phyloP scores from a whole-genome alignment of 208 protist species.

The Acanthamoeba royreba region DNA sequence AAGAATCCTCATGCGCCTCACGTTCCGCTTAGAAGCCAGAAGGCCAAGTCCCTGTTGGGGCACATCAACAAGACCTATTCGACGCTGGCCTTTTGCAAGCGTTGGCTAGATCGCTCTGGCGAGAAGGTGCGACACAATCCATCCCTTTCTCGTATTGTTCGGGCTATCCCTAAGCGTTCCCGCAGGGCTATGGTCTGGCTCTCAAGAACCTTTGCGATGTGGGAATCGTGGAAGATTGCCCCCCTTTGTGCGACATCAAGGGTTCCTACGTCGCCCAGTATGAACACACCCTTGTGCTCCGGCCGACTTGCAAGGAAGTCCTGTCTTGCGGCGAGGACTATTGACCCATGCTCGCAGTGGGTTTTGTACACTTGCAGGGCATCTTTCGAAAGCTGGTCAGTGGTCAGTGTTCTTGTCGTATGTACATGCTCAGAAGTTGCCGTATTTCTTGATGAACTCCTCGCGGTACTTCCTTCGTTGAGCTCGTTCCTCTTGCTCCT shows the following conservation, averaged over 20 bases:
- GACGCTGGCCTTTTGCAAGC: conserved; percentile 97
- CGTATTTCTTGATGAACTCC: conserved; percentile 2
- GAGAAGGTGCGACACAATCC: conserved; percentile 82
- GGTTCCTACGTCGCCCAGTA: conserved; percentile 97
- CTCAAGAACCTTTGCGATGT: conserved; percentile 80
- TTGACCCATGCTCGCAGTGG: too few species aligned
- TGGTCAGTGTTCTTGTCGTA: too few species aligned
- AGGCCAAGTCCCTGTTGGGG: conserved; percentile 68
- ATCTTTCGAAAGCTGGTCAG: too few species aligned
- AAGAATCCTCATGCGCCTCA: conserved; percentile 83
- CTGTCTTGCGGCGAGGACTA: conserved; percentile 95
- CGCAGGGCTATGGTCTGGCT: too few species aligned
- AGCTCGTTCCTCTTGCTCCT: not conserved
- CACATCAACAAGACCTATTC: conserved; percentile 84
- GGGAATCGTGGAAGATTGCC: conserved; percentile 83
- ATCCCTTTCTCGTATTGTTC: too few species aligned
- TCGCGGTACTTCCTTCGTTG: not conserved
- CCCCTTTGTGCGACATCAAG: conserved; percentile 95
- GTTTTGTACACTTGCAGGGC: too few species aligned
- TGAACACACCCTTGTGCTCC: conserved; percentile 95
- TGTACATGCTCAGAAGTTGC: too few species aligned
- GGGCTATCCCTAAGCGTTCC: not conserved
- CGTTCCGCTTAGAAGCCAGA: conserved; percentile 53
- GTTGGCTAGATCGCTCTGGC: conserved; percentile 95
- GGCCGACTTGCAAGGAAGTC: conserved; percentile 94